Evolutionary conservation across 345 rosid species (phyloP).

Genomic region (Carallia pectinifolia): DNA sequence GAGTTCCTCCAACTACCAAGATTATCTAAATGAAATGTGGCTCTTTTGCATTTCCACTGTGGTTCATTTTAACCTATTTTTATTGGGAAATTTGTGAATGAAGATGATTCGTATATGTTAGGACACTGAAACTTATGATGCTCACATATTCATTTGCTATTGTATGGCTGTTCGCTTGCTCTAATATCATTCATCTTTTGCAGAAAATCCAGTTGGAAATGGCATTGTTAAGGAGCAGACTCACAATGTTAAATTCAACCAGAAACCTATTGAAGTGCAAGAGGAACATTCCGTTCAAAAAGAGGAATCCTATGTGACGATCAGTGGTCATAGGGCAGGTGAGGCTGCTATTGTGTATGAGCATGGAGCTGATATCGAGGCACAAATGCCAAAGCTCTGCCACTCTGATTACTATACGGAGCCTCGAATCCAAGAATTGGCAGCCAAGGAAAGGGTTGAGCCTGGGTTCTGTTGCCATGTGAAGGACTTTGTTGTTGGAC

Average conservation of each 20-base stretch:
- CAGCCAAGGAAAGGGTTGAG: constrained; percentile 82
- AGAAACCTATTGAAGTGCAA: constrained; percentile 49
- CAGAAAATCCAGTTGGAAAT: constrained; percentile 44
- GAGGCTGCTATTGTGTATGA: constrained; percentile 77
- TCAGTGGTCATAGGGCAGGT: constrained; percentile 68
- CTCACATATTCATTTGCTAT: neutral
- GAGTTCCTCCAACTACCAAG: too few relatives aligned
- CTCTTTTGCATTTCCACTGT: too few relatives aligned
- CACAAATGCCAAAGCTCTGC: constrained; percentile 83
- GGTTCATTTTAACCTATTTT: too few relatives aligned
- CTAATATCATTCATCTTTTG: constrained; percentile 1
- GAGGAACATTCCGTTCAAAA: constrained; percentile 41
- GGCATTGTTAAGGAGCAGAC: constrained; percentile 39
- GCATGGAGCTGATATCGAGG: constrained; percentile 81
- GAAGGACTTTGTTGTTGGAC: constrained; percentile 77
- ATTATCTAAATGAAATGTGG: too few relatives aligned
- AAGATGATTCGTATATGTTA: too few relatives aligned
- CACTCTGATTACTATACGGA: constrained; percentile 85
- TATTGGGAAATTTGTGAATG: too few relatives aligned
- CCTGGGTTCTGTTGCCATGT: constrained; percentile 74
- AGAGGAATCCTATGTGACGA: constrained; percentile 49
- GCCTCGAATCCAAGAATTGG: constrained; percentile 85
- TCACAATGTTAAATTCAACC: constrained; percentile 37
- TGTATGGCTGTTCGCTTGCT: neutral
- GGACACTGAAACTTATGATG: too few relatives aligned